A percentile compares a stretch with the other conserved stretches of the same genome.
These are phyloP conservation scores for Oryza nivara DNA, from an alignment of 176 grass and related monocot species.

Conservation along the genomic window DNA sequence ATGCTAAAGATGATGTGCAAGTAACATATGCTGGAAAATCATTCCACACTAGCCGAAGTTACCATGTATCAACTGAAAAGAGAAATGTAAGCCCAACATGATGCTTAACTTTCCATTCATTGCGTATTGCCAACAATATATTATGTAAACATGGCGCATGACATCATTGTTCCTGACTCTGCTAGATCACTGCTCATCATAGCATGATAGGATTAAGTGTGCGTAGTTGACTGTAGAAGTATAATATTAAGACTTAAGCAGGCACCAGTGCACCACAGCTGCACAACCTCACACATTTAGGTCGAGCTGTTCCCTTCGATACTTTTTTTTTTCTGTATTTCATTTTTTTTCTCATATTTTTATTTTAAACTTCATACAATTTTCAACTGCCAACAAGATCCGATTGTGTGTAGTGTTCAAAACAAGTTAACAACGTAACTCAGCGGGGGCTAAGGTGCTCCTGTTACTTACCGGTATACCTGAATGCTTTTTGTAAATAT, in stretches of 20 bases:
- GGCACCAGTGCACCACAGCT: neutral
- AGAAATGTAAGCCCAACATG: conserved; percentile 63
- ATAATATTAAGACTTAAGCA: neutral
- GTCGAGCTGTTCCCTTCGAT: neutral
- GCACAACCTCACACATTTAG: neutral
- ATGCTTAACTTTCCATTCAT: conserved; percentile 1
- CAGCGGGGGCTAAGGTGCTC: neutral
- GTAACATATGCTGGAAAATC: conserved; percentile 89
- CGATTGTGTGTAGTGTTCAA: neutral
- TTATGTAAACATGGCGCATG: conserved; percentile 12
- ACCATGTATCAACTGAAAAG: conserved; percentile 70
- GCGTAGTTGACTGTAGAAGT: conserved; percentile 20
- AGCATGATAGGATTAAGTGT: neutral
- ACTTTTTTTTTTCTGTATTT: neutral
- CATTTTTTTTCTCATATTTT: neutral
- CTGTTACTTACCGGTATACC: neutral
- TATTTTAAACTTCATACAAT: neutral
- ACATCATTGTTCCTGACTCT: conserved; percentile 14
- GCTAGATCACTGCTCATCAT: neutral
- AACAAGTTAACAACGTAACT: neutral
- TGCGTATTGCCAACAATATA: neutral
- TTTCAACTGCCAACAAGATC: neutral
- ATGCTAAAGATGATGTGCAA: conserved; percentile 88
- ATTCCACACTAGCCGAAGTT: conserved; percentile 77
- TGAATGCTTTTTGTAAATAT: conserved; percentile 6